Base-by-base conservation (phyloP, 2,329 filamentous ascomycete genomes). In the Colletotrichum lupini region DNA sequence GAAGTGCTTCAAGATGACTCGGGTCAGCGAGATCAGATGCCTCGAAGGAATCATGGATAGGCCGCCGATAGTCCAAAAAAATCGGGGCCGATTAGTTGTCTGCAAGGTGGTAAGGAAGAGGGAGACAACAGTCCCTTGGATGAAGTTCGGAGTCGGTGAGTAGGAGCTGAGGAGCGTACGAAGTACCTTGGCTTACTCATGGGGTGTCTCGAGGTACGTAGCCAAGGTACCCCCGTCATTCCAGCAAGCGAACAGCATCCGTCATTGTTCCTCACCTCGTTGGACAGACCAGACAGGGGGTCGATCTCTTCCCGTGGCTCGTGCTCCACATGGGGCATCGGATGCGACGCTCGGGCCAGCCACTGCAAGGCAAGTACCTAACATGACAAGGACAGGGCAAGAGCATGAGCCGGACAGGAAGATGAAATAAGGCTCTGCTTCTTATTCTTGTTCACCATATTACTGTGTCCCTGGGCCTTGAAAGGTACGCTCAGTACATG, bases 341-440 rank as follows among this genome's bases (percentile, higher is more conserved):
- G 62, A 56, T 22, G 49, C n/a, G 49, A 56, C 62, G 62, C 62
- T 56, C 24, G 62, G 61, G 22, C 61, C 49, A 64, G 7, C 30
- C 11, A 65, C 49, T 37, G 49, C 1, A 28, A 28, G 16, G 49
- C 61, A 35, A 16, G 24, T 53, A 52, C 49, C 30, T 16, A 37
- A 8, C 12, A 5, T 16, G 58, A 22, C 24, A 60, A 14, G 22
- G 26, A 57, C 24, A 19, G 35, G 65, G 56, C 32, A 58, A 35
- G 32, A 35, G 4, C 11, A 12, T 12, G 32, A 35, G 32, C 14
- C 14, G 37, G 37, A 5, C 2, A 42, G 60, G 28, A 32, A 32
- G 28, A 7, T 49, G 37, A 42, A 42, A 19, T 19, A 19, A 42
- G 14, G 37, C 14, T 19, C 37, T 42, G 14, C 37, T 3, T 42